A percentile compares a stretch with the other conserved stretches of the same genome.
These are phyloP conservation scores for Aspergillus awamori DNA, from an alignment of 2,329 filamentous ascomycete species.

Conservation along the genomic window DNA sequence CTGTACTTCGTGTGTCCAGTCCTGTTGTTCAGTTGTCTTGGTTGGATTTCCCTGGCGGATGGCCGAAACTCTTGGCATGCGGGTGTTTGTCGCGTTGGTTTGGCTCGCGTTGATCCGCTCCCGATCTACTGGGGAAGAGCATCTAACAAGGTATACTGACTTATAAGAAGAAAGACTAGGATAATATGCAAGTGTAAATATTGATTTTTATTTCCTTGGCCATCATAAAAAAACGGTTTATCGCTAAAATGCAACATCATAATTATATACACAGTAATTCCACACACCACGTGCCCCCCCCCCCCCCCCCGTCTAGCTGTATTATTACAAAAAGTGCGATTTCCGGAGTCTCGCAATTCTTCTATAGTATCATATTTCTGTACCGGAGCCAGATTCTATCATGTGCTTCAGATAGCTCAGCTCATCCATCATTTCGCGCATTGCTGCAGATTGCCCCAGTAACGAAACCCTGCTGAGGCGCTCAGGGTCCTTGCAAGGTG, in stretches of 20 bases:
- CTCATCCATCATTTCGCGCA: slow-evolving; percentile 55
- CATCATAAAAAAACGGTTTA: neutral
- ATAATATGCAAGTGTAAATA: neutral
- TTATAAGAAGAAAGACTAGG: neutral
- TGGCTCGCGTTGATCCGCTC: slow-evolving; percentile 3
- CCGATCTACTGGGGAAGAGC: neutral
- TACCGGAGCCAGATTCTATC: slow-evolving; percentile 41
- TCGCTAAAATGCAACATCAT: neutral
- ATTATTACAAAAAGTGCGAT: neutral
- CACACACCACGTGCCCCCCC: neutral
- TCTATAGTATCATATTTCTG: slow-evolving; percentile 18
- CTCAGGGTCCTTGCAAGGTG: slow-evolving; percentile 6
- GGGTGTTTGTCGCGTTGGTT: slow-evolving; percentile 14
- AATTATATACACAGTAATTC: neutral
- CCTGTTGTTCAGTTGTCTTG: slow-evolving; percentile 10
- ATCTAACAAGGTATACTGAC: neutral
- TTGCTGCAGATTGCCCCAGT: slow-evolving; percentile 38
- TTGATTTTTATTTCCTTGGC: neutral
- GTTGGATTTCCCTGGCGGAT: slow-evolving; percentile 17
- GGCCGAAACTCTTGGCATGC: slow-evolving; percentile 21
- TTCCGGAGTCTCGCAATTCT: neutral
- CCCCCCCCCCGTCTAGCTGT: neutral
- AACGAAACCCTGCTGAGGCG: slow-evolving; percentile 26
- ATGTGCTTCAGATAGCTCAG: slow-evolving; percentile 55
- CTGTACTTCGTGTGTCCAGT: neutral